Conservation (phyloP, 2,329 filamentous ascomycete genomes). For the Curvularia sp. region DNA sequence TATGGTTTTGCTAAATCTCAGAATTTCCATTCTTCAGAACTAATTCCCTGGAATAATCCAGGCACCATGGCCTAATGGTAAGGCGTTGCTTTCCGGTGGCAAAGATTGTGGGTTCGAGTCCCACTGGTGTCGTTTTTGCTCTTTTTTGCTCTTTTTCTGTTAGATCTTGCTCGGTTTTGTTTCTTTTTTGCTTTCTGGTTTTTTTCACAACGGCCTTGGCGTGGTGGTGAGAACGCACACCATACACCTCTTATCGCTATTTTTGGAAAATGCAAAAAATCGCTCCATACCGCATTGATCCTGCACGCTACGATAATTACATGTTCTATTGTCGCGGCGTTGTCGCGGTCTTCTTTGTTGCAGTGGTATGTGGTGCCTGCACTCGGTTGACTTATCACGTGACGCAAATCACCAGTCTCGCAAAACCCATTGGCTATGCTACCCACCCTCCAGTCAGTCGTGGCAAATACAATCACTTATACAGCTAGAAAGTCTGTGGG, state of each 20-base stretch:
- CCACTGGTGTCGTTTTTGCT: slow-evolving; percentile 45
- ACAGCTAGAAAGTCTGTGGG: neutral
- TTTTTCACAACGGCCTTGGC: neutral
- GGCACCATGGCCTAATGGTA: slow-evolving; percentile 55
- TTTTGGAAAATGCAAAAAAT: neutral
- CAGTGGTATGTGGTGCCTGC: neutral
- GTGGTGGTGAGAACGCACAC: neutral
- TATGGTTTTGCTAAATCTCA: neutral
- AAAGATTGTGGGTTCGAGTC: slow-evolving; percentile 56
- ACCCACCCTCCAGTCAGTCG: neutral
- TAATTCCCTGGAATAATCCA: neutral
- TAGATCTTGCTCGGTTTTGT: too few relatives aligned
- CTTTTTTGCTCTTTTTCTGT: neutral
- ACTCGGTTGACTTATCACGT: neutral
- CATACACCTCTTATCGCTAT: neutral
- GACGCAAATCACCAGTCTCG: neutral
- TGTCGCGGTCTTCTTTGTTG: neutral
- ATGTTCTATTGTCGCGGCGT: neutral
- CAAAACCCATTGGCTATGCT: neutral
- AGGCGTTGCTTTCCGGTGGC: slow-evolving; percentile 56
- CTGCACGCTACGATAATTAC: neutral
- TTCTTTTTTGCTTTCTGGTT: too few relatives aligned
- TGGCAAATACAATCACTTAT: neutral
- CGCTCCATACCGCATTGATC: neutral
- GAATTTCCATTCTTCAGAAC: neutral